Conservation (phyloP, 495 filamentous ascomycete genomes). For the Aspergillus nanangensis region DNA sequence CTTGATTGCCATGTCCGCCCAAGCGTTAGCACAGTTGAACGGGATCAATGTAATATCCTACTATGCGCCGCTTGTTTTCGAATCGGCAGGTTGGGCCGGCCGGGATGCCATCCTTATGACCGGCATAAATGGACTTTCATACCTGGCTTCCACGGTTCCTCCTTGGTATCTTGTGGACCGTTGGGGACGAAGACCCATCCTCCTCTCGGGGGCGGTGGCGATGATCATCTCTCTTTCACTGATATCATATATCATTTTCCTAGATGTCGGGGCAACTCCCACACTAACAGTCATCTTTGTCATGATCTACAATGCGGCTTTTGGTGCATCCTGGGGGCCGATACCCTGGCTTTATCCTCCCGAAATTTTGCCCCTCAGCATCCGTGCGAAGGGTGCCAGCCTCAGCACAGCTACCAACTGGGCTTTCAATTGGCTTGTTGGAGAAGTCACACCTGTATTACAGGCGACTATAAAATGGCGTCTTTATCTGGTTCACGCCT, state of each 20-base stretch:
- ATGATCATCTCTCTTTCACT: conserved; percentile 89
- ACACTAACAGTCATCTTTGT: conserved; percentile 87
- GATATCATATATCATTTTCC: conserved; percentile 94
- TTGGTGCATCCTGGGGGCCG: conserved; percentile 98
- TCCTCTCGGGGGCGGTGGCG: conserved; percentile 83
- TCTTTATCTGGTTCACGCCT: conserved; percentile 90
- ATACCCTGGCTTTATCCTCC: conserved; percentile 98
- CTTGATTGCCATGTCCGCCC: conserved; percentile 98
- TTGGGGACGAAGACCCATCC: conserved; percentile 85
- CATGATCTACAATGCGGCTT: conserved; percentile 97
- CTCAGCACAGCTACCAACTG: conserved; percentile 95
- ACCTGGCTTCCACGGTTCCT: conserved; percentile 84
- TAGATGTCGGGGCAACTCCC: conserved; percentile 72
- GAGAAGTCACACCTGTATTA: conserved; percentile 86
- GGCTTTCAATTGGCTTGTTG: conserved; percentile 98
- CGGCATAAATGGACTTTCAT: conserved; percentile 90
- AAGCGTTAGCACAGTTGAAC: conserved; percentile 92
- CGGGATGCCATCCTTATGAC: conserved; percentile 94
- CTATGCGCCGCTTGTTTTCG: conserved; percentile 94
- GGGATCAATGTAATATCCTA: conserved; percentile 99
- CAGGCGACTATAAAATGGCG: conserved; percentile 91
- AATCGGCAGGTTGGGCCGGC: conserved; percentile 89
- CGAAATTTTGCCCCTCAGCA: conserved; percentile 94
- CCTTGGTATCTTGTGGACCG: conserved; percentile 97
- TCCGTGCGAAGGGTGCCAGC: conserved; percentile 95